phyloP scores from a whole-genome alignment of 2,329 filamentous ascomycete genomes.

The Ophiocordyceps camponoti-rufipedis region DNA sequence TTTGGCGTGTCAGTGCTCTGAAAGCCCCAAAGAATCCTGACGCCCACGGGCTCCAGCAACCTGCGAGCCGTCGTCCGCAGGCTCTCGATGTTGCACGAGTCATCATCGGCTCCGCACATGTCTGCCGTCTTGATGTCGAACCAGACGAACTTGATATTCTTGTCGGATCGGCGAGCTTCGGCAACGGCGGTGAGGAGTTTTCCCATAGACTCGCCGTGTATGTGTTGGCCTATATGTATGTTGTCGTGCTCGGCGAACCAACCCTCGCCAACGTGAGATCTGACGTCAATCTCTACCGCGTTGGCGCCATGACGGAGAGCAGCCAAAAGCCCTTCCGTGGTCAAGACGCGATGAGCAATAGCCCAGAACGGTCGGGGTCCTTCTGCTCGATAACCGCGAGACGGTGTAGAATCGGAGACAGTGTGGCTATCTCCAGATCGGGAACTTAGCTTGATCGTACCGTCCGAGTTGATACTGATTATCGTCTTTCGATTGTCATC shows the following conservation, averaged over 20 bases:
- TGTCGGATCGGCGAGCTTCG: neutral
- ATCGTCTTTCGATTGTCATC: neutral
- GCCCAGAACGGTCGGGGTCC: neutral
- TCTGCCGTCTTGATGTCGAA: neutral
- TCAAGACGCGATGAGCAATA: neutral
- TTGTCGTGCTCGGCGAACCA: neutral
- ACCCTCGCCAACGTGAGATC: neutral
- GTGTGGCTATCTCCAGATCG: neutral
- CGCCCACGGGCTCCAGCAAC: neutral
- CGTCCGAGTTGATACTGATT: neutral
- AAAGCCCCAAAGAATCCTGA: slow-evolving; percentile 2
- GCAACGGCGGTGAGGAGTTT: neutral
- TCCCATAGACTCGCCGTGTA: neutral
- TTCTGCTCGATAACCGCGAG: neutral
- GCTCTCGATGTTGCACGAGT: neutral
- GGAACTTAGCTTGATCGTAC: neutral
- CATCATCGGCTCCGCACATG: neutral
- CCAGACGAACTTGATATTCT: neutral
- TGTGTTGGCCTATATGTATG: neutral
- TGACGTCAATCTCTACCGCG: neutral
- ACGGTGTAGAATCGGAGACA: neutral
- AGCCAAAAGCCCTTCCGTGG: neutral
- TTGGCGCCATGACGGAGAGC: neutral
- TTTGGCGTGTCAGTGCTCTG: neutral
- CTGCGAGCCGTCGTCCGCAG: neutral